These are phyloP conservation scores for Ascochyta koolunga DNA, from an alignment of 2,329 filamentous ascomycete species.

Conservation along the genomic window DNA sequence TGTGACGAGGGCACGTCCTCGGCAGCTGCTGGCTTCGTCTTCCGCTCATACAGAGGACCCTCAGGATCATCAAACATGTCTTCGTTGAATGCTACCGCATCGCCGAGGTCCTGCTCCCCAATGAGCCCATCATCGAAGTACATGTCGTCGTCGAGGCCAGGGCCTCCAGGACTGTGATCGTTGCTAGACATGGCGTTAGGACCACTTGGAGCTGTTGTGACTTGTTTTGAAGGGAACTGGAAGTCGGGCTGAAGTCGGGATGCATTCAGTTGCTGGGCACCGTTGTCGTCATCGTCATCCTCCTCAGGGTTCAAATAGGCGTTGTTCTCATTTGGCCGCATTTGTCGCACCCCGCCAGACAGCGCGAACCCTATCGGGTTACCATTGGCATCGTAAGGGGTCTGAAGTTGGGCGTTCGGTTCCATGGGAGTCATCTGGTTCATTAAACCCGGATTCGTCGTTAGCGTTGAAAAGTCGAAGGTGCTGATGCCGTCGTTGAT, in stretches of 20 bases:
- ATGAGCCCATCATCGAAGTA: slow-evolving; percentile 72
- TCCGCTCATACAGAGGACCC: slow-evolving; percentile 58
- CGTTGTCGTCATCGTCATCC: slow-evolving; percentile 12
- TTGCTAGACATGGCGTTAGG: slow-evolving; percentile 10
- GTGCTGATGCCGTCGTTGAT: slow-evolving; percentile 27
- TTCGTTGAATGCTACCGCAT: slow-evolving; percentile 70
- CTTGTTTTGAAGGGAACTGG: background rate
- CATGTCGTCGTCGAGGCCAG: slow-evolving; percentile 59
- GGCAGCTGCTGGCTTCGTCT: slow-evolving; percentile 29
- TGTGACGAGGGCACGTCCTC: slow-evolving; percentile 28
- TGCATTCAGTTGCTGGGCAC: slow-evolving; percentile 14
- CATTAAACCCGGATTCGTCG: slow-evolving; percentile 26
- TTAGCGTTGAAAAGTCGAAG: slow-evolving; percentile 44
- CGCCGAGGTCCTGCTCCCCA: slow-evolving; percentile 57
- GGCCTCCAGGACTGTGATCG: slow-evolving; percentile 10
- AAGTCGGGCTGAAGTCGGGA: background rate
- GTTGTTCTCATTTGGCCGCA: slow-evolving; percentile 6
- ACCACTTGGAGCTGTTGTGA: background rate
- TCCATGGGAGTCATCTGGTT: slow-evolving; percentile 31
- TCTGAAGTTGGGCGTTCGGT: slow-evolving; percentile 31
- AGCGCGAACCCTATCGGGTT: slow-evolving; percentile 43
- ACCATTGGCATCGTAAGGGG: slow-evolving; percentile 38
- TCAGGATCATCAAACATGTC: slow-evolving; percentile 69
- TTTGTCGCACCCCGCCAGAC: slow-evolving; percentile 30
- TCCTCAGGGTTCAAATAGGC: slow-evolving; percentile 12